Base-by-base conservation (phyloP, 495 filamentous ascomycete species). In the Talaromyces ruber region DNA sequence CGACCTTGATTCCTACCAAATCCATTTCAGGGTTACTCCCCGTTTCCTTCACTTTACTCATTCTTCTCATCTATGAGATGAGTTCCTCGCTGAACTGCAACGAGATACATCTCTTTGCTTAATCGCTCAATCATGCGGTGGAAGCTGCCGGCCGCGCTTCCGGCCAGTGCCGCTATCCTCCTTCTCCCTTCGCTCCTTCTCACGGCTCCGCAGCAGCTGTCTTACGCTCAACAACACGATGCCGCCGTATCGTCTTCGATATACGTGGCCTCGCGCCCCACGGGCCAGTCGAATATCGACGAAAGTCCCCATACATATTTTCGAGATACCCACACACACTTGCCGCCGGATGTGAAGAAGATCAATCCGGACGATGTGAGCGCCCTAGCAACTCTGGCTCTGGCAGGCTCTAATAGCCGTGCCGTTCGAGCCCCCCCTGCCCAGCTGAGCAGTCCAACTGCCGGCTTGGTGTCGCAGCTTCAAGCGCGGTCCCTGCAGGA, bases 401-500 rank as follows among this genome's bases (percentile, higher is more conserved):
- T 90, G 88, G 90, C 90, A 71, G 78, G 79, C 78, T 77, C 80
- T 74, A 76, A 68, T 57, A 73, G 76, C 76, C 81, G 73, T 76
- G 82, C 88, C 87, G 89, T 92, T 80, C 82, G 88, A 92, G 89
- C 89, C 87, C 87, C 85, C 81, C 84, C 84, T 85, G 84, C 81
- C 79, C 80, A 81, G 79, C 82, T 81, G 71, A 82, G 83, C 77
- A 78, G 73, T 64, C 73, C 77, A 16, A 80, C 80, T 71, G 85
- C 84, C 73, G 91, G 87, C 73, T 82, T 93, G 72, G 82, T 88
- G 78, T 84, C 89, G 84, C 88, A 85, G 84, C 85, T 84, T 71
- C 77, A 84, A 84, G 92, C 92, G 91, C 92, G 92, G 85, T 93
- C 86, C 76, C 76, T 98, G 82, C 88, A 95, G 84, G 94, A 97